Percentiles rank a stretch among this genome's conserved stretches.
Conservation (phyloP, 2,329 filamentous ascomycete species). For the Sporothrix variecibatus region DNA sequence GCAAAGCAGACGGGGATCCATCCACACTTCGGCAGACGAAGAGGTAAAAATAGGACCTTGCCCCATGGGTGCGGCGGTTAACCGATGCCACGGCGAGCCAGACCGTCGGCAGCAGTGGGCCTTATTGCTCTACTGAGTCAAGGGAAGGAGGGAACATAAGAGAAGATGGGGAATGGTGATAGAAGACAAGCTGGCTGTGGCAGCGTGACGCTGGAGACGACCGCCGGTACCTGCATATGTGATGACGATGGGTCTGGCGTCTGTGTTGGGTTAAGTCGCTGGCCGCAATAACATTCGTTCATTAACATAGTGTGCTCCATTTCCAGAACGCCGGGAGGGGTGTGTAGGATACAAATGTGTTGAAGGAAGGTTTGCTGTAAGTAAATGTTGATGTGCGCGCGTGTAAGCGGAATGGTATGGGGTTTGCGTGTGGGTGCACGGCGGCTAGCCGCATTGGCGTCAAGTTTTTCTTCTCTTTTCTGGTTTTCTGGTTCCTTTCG, state of each 20-base stretch:
- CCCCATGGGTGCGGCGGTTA: background rate
- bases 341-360: background rate
- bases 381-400: background rate
- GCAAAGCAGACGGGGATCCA: no score
- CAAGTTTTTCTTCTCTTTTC: no score
- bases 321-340: conserved; percentile 12
- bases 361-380: background rate
- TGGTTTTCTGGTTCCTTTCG: background rate
- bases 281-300: background rate
- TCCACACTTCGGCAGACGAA: conserved; percentile 1
- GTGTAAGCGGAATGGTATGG: background rate
- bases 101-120: background rate
- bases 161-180: background rate
- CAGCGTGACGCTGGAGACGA: conserved; percentile 15
- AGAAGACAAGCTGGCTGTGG: background rate
- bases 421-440: background rate
- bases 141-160: background rate
- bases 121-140: background rate
- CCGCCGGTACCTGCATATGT: conserved; percentile 20
- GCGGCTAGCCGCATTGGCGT: conserved; percentile 19
- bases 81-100: background rate
- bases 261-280: background rate
- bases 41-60: background rate
- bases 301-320: background rate
- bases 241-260: background rate